Evolutionary conservation across 2,329 filamentous ascomycete species (phyloP), one percentile per base, ranked within the genome.

Genomic region (Fusarium siculi): DNA sequence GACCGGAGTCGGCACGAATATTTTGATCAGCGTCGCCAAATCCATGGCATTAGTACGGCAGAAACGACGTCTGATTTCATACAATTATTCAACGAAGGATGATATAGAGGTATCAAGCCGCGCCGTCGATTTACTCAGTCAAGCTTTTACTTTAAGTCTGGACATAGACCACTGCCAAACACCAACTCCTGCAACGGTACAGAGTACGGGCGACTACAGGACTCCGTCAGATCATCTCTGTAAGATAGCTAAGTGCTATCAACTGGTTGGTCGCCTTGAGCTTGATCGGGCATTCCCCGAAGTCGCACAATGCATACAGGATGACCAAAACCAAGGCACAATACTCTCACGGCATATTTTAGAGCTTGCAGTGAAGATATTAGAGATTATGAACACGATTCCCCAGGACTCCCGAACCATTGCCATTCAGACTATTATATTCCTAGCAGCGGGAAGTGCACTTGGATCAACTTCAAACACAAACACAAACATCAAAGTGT

Each of bases 1-100:
- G 72, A 71, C 73, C 0, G 72, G 73, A 25, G 47, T 74, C 0
- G 73, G 56, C 4, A 73, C 69, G 0, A 44, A 63, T 2, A 30
- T 71, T 4, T 52, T 73, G 2, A 63, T 74, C 7, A 39, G 19
- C 6, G 23, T 75, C 4, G 66, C 69, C 15, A 64, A 63, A 8
- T 62, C 56, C 9, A 23, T 53, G 9, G 10, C 39, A 12, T 10
- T 63, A 16, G 56, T 63, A 14, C n/a, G 56, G 19, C 18, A 44
- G 16, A 12, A 9, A 1, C 62, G 39, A 7, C 19, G 1, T 21
- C 16, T 47, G 19, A n/a, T 9, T 1, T 36, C 25, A n/a, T 15
- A 6, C 4, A 15, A 5, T 3, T 11, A 18, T n/a, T n/a, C 30
- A 5, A 8, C 12, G 5, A 18, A 5, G 9, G 5, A 5, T 18